These are phyloP conservation scores for Globisporangium takayamanum DNA, from an alignment of 352 stramenopile species.

Conservation along the genomic window DNA sequence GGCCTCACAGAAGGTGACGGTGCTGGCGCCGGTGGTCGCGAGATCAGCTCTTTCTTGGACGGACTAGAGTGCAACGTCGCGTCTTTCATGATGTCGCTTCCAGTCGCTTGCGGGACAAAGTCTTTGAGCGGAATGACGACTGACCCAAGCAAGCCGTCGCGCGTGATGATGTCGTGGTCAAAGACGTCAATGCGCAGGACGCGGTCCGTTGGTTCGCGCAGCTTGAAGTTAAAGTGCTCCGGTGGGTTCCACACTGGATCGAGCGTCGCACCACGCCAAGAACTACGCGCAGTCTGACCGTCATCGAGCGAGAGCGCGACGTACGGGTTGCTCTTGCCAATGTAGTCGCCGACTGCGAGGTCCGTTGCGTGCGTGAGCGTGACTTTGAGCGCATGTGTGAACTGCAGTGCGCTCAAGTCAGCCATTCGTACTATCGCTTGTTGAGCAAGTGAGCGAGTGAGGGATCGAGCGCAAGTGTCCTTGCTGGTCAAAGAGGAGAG, in stretches of 20 bases:
- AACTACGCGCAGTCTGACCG: conserved; percentile 18
- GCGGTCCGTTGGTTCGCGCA: conserved; percentile 13
- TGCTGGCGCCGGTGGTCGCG: background rate
- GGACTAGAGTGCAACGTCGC: background rate
- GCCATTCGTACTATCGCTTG: no score
- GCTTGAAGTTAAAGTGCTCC: conserved; percentile 31
- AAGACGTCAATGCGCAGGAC: conserved; percentile 21
- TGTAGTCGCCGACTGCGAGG: conserved; percentile 21
- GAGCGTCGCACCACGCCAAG: conserved; percentile 16
- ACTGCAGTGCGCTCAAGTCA: background rate
- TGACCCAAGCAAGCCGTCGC: conserved; percentile 21
- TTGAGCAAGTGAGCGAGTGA: background rate
- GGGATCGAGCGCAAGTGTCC: no score
- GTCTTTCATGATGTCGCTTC: background rate
- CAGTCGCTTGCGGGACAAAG: conserved; percentile 6
- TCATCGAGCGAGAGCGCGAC: conserved; percentile 19
- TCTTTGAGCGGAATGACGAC: conserved; percentile 19
- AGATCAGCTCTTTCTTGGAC: background rate
- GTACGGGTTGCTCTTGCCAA: conserved; percentile 32
- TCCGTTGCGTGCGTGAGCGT: conserved; percentile 25
- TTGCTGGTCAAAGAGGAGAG: no score
- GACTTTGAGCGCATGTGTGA: conserved; percentile 15
- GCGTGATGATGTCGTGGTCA: conserved; percentile 22
- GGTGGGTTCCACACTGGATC: conserved; percentile 24
- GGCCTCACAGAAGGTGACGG: no score